A percentile compares a stretch with the other conserved stretches of the same genome.
These are phyloP conservation scores for Penicillium sp. DNA, from an alignment of 2,329 filamentous ascomycete genomes.

Conservation along the genomic window DNA sequence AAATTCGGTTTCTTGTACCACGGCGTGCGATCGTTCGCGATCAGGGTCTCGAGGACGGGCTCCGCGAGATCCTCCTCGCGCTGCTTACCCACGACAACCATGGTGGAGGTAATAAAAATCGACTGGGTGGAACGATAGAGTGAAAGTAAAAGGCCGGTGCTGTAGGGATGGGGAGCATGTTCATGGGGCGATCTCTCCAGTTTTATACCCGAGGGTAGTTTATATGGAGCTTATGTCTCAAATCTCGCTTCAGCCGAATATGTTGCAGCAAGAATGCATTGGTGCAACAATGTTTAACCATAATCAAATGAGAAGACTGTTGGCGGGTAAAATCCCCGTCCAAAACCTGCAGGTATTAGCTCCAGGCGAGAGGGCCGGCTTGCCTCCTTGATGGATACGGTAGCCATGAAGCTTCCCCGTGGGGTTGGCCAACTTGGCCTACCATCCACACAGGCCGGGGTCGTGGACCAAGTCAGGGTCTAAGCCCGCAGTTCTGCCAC, in stretches of 20 bases:
- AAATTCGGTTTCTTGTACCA: constrained; percentile 67
- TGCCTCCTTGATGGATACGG: constrained; percentile 15
- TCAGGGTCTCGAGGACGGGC: constrained; percentile 27
- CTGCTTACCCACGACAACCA: constrained; percentile 29
- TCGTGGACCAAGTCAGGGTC: constrained; percentile 8
- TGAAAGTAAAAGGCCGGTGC: background rate
- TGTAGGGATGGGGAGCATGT: background rate
- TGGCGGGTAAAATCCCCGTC: constrained; percentile 20
- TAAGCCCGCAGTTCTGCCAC: constrained; percentile 6
- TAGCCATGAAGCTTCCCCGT: constrained; percentile 15
- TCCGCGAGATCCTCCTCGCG: constrained; percentile 32
- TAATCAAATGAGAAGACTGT: background rate
- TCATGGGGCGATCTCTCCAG: background rate
- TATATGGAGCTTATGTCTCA: background rate
- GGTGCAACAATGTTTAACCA: constrained; percentile 13
- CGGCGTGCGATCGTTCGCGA: constrained; percentile 43
- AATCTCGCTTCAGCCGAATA: background rate
- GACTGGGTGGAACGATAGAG: background rate
- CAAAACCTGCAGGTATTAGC: background rate
- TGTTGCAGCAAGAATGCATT: constrained; percentile 5
- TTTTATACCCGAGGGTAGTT: constrained; percentile 17
- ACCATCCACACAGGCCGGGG: background rate
- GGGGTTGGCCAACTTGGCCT: constrained; percentile 6
- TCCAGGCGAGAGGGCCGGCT: background rate
- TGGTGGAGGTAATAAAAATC: constrained; percentile 6